Percentiles rank a stretch among this genome's conserved stretches.
phyloP scores from a whole-genome alignment of 768 basidiomycete species.

The Cantharellus anzutake region DNA sequence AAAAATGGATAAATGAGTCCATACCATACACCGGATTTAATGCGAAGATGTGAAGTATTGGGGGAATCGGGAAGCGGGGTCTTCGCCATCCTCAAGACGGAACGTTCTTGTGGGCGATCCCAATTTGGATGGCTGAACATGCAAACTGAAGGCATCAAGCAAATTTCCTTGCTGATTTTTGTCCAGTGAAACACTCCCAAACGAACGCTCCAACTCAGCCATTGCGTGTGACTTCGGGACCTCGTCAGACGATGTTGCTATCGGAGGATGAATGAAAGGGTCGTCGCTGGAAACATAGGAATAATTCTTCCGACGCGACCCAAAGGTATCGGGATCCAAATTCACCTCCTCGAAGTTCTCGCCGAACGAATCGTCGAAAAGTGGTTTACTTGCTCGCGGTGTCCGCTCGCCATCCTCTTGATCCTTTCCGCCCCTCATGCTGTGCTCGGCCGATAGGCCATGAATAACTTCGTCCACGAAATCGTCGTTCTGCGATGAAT shows the following conservation, averaged over 20 bases:
- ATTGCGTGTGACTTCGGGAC: not conserved
- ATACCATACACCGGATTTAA: too few species aligned
- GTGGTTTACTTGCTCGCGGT: not conserved
- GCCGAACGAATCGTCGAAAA: not conserved
- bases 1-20: too few species aligned
- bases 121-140: too few species aligned
- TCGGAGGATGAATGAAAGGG: not conserved
- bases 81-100: not conserved
- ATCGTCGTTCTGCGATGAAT: constrained; percentile 3
- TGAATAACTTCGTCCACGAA: constrained; percentile 2
- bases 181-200: not conserved
- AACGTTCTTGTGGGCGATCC: not conserved
- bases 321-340: constrained; percentile 11
- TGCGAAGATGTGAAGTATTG: too few species aligned
- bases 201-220: not conserved
- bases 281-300: too few species aligned
- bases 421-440: not conserved
- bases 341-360: constrained; percentile 17
- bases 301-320: not conserved
- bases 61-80: not conserved
- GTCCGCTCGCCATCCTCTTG: not conserved
- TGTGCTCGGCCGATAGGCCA: not conserved
- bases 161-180: not conserved
- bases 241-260: not conserved
- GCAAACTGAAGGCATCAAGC: not conserved